phyloP scores from a whole-genome alignment of 2,329 filamentous ascomycete species.

The Claviceps sp. region DNA sequence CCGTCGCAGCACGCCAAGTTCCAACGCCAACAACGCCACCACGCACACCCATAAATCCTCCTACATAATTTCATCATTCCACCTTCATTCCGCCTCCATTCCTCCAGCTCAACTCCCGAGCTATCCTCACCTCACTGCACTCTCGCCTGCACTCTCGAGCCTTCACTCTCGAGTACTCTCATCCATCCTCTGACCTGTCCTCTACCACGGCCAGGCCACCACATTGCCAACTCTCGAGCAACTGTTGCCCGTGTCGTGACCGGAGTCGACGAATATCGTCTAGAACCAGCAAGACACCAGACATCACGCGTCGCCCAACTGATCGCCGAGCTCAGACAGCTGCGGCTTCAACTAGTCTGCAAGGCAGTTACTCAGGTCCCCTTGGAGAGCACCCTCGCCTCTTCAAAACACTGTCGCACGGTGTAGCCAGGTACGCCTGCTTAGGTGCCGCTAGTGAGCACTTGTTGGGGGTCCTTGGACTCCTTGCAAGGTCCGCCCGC shows the following conservation, averaged over 20 bases:
- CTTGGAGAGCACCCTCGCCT: conserved; percentile 1
- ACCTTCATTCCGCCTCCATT: background rate
- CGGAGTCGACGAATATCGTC: background rate
- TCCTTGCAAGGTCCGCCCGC: background rate
- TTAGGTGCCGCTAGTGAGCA: conserved; percentile 6
- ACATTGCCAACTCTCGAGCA: background rate
- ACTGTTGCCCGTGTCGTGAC: background rate
- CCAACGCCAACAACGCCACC: background rate
- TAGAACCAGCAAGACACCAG: background rate
- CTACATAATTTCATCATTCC: background rate
- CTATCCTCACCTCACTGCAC: background rate
- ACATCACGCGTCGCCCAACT: background rate
- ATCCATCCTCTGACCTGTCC: background rate
- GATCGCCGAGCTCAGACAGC: background rate
- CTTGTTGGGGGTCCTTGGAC: conserved; percentile 2
- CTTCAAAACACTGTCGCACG: conserved; percentile 4
- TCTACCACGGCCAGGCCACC: background rate
- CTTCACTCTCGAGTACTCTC: background rate
- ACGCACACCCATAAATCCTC: background rate
- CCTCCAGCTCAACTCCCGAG: background rate
- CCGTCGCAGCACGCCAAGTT: background rate
- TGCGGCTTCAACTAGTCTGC: background rate
- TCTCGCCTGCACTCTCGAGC: background rate
- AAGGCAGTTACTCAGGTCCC: background rate
- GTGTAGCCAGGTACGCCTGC: conserved; percentile 7